phyloP scores from a whole-genome alignment of 1,284 basidiomycete species.

The Athelia psychrophila region DNA sequence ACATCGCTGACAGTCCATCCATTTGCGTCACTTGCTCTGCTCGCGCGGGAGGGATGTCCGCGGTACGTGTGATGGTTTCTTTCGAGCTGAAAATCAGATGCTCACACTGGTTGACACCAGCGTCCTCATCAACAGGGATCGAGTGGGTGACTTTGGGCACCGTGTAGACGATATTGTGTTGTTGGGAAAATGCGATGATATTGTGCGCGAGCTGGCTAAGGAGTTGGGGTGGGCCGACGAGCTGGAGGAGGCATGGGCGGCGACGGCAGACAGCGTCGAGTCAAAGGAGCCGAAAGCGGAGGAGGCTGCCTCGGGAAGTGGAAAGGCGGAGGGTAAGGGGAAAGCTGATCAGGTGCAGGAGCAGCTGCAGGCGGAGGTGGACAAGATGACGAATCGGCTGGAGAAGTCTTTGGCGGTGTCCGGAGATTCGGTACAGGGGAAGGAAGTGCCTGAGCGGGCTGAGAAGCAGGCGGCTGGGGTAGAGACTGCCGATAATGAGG shows the following conservation, averaged over 20 bases:
- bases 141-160: constrained; percentile 57
- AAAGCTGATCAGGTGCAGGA: constrained; percentile 8
- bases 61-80: constrained; percentile 29
- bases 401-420: constrained; percentile 23
- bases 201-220: constrained; percentile 53
- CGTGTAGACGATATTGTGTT: constrained; percentile 56
- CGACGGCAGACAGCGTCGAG: constrained; percentile 30
- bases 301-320: constrained; percentile 10
- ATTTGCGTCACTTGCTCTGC: constrained; percentile 62
- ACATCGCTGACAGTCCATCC: constrained; percentile 85
- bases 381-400: constrained; percentile 29
- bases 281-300: constrained; percentile 16
- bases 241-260: constrained; percentile 53
- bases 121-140: constrained; percentile 67
- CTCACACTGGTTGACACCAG: background rate
- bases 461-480: too few species aligned
- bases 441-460: too few species aligned
- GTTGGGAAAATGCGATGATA: constrained; percentile 67
- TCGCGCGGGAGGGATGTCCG: constrained; percentile 51
- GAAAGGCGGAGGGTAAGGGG: constrained; percentile 10
- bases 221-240: constrained; percentile 74
- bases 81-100: too few species aligned
- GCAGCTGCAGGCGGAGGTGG: constrained; percentile 27
- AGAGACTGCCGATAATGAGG: too few species aligned
- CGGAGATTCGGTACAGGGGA: background rate